A percentile compares a stretch with the other conserved stretches of the same genome.
Evolutionary conservation across 768 basidiomycete genomes (phyloP).

Genomic region (Chlorophyllum brunneum): DNA sequence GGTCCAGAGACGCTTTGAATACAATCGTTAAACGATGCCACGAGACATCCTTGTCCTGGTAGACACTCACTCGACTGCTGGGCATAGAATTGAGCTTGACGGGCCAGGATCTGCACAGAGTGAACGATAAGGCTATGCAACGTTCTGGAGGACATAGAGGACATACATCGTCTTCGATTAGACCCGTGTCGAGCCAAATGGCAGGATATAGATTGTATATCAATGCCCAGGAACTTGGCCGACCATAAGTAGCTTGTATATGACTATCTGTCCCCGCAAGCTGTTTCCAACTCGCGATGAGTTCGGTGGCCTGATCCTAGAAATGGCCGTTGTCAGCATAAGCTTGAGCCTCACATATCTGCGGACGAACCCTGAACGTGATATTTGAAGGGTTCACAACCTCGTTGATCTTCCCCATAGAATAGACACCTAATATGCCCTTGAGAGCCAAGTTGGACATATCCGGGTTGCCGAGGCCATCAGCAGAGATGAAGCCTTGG

Average conservation of each 20-base stretch:
- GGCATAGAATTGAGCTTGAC: conserved; percentile 16
- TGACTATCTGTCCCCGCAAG: conserved; percentile 14
- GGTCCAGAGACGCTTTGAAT: not conserved
- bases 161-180: conserved; percentile 27
- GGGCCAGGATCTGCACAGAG: conserved; percentile 10
- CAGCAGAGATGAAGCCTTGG: conserved; percentile 23
- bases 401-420: conserved; percentile 48
- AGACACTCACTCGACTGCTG: not conserved
- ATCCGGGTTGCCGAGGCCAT: conserved; percentile 26
- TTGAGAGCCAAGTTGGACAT: conserved; percentile 59
- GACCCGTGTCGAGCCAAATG: conserved; percentile 33
- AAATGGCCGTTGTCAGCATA: not conserved
- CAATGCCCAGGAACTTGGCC: conserved; percentile 31
- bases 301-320: not conserved
- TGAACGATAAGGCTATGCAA: too few species aligned
- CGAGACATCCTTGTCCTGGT: conserved; percentile 3
- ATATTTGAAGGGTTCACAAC: conserved; percentile 21
- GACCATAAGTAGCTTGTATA: conserved; percentile 18
- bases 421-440: conserved; percentile 50
- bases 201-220: conserved; percentile 55
- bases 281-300: conserved; percentile 14
- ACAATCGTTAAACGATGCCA: too few species aligned
- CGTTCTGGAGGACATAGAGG: too few species aligned
- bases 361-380: conserved; percentile 21
- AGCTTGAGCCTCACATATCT: too few species aligned